A percentile compares a stretch with the other conserved stretches of the same genome.
Evolutionary conservation across 139 green algal species (phyloP).

Genomic region (Cymbomonas tetramitiformis): DNA sequence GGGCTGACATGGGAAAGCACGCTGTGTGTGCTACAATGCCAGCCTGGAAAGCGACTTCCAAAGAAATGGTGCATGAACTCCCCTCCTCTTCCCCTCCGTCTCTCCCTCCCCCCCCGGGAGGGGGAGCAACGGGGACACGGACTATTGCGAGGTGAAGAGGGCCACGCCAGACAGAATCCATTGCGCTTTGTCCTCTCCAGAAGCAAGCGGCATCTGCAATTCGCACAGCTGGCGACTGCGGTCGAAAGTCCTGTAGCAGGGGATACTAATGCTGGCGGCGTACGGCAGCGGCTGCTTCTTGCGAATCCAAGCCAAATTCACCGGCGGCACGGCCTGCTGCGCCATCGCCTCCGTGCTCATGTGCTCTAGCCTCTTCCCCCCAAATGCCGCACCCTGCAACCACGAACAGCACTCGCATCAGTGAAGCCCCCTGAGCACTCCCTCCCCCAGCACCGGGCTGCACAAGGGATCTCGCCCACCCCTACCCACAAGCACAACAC

Average conservation of each 20-base stretch:
- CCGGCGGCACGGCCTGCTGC: neutral
- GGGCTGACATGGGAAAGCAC: no score
- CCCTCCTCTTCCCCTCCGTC: no score
- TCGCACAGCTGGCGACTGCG: neutral
- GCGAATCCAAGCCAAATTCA: neutral
- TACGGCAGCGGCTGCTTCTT: neutral
- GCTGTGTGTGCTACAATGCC: no score
- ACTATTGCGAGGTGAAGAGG: neutral
- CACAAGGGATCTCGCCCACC: neutral
- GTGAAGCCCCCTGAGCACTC: no score
- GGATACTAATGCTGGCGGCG: neutral
- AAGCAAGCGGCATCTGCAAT: neutral
- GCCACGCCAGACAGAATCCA: neutral
- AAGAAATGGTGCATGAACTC: no score
- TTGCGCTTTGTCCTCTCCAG: neutral
- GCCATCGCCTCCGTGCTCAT: neutral
- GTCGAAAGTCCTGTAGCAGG: neutral
- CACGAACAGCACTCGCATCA: no score
- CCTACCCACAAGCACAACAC: no score
- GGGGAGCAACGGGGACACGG: no score
- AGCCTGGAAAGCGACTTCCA: no score
- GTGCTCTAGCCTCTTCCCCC: neutral
- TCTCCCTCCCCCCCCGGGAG: no score
- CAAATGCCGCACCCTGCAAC: conserved; percentile 2
- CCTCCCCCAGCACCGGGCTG: neutral